Evolutionary conservation across 2,329 filamentous ascomycete species (phyloP).

Genomic region (Pezicula radicicola): DNA sequence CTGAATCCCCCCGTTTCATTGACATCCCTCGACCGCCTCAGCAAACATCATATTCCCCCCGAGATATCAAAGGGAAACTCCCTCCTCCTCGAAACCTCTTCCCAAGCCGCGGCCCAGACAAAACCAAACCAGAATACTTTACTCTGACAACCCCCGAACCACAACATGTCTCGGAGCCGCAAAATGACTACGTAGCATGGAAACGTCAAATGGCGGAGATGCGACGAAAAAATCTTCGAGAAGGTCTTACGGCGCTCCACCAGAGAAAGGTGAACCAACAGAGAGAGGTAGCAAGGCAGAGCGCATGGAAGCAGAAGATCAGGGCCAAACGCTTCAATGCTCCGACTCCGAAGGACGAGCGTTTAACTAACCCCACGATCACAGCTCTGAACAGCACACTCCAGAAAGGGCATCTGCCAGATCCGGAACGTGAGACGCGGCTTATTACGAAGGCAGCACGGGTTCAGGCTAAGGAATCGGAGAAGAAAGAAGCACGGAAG

Average conservation of each 20-base stretch:
- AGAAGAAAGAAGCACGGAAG: slow-evolving; percentile 57
- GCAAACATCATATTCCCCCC: slow-evolving; percentile 37
- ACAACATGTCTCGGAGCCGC: slow-evolving; percentile 14
- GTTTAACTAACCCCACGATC: slow-evolving; percentile 68
- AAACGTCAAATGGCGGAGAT: slow-evolving; percentile 70
- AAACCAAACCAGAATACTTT: slow-evolving; percentile 61
- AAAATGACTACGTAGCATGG: slow-evolving; percentile 47
- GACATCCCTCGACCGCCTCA: slow-evolving; percentile 77
- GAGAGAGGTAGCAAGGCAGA: slow-evolving; percentile 31
- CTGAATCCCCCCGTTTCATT: slow-evolving; percentile 87
- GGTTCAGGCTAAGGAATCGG: slow-evolving; percentile 40
- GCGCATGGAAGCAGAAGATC: slow-evolving; percentile 43
- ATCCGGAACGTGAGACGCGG: slow-evolving; percentile 59
- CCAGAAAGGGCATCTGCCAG: slow-evolving; percentile 50
- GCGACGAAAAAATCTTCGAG: slow-evolving; percentile 68
- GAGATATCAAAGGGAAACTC: slow-evolving; percentile 69
- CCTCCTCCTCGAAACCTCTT: slow-evolving; percentile 84
- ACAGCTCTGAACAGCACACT: slow-evolving; percentile 45
- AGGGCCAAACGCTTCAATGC: slow-evolving; percentile 51
- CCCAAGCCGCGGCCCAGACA: slow-evolving; percentile 52
- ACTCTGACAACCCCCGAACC: slow-evolving; percentile 55
- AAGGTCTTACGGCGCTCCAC: slow-evolving; percentile 70
- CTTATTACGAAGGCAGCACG: slow-evolving; percentile 40
- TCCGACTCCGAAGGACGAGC: slow-evolving; percentile 72
- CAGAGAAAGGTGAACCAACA: slow-evolving; percentile 54